Evolutionary conservation across 495 filamentous ascomycete species (phyloP).

Genomic region (Aspergillus saccharolyticus): DNA sequence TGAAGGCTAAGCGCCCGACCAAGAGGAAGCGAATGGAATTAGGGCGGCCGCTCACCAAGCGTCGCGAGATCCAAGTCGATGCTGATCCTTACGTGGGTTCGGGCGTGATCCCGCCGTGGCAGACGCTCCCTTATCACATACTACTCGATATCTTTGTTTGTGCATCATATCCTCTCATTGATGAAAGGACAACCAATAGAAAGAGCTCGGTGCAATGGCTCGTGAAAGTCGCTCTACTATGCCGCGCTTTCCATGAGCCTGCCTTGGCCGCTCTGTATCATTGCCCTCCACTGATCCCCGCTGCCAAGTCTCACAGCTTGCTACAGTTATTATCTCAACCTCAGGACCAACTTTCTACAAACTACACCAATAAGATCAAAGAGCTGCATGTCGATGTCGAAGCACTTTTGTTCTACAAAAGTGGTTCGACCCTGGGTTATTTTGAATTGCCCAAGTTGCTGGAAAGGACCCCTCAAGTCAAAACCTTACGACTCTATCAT

Average conservation of each 20-base stretch:
- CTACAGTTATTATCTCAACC: conserved; percentile 43
- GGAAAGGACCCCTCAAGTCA: conserved; percentile 39
- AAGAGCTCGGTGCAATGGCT: conserved; percentile 55
- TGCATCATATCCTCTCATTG: conserved; percentile 57
- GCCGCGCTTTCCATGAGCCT: conserved; percentile 64
- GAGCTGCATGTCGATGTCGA: conserved; percentile 63
- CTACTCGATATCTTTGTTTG: conserved; percentile 63
- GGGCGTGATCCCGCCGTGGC: conserved; percentile 59
- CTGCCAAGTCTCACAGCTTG: conserved; percentile 45
- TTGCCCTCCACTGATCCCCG: conserved; percentile 56
- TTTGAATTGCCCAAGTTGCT: conserved; percentile 42
- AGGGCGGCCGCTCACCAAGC: conserved; percentile 26
- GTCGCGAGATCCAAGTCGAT: conserved; percentile 21
- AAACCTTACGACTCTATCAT: conserved; percentile 38
- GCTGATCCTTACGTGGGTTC: conserved; percentile 24
- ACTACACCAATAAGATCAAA: conserved; percentile 64
- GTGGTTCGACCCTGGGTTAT: conserved; percentile 40
- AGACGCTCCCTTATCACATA: conserved; percentile 65
- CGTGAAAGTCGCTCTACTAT: conserved; percentile 53
- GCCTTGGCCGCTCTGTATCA: conserved; percentile 70
- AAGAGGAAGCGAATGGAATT: conserved; percentile 19
- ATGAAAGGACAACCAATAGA: conserved; percentile 33
- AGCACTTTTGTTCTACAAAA: conserved; percentile 37
- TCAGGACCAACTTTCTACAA: conserved; percentile 36
- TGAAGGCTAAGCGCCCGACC: conserved; percentile 15